Evolutionary conservation across 2,329 filamentous ascomycete genomes (phyloP).

Genomic region (Dryadomyces quercivorus): DNA sequence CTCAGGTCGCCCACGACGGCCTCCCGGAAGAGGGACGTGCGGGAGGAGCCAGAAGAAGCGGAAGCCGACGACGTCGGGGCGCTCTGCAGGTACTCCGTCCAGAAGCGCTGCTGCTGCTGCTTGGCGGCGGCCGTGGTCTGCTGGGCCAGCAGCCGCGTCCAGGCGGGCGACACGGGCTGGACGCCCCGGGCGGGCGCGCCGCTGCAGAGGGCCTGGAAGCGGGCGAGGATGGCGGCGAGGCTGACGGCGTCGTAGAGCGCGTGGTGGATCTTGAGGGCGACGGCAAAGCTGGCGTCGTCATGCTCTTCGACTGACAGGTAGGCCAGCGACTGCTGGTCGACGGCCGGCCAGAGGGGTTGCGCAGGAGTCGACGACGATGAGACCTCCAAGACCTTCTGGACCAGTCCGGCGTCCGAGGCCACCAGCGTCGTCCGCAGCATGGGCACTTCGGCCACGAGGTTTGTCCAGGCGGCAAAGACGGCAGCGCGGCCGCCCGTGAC

Average conservation of each 20-base stretch:
- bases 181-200: background rate
- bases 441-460: slow-evolving; percentile 39
- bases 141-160: slow-evolving; percentile 14
- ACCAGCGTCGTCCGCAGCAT: slow-evolving; percentile 50
- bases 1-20: slow-evolving; percentile 28
- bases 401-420: background rate
- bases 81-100: slow-evolving; percentile 26
- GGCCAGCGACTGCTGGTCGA: slow-evolving; percentile 1
- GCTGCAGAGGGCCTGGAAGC: slow-evolving; percentile 18
- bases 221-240: slow-evolving; percentile 48
- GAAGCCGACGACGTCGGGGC: background rate
- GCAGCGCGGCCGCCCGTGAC: slow-evolving; percentile 18
- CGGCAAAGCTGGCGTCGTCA: background rate
- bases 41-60: background rate
- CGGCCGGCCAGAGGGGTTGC: background rate
- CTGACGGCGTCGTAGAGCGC: slow-evolving; percentile 81
- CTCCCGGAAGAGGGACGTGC: slow-evolving; percentile 25
- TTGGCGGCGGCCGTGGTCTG: slow-evolving; percentile 7
- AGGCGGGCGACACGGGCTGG: slow-evolving; percentile 7
- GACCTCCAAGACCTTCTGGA: background rate
- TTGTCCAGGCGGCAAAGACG: slow-evolving; percentile 49
- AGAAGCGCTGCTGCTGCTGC: slow-evolving; percentile 21
- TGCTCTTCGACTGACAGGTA: background rate
- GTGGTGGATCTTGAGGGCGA: slow-evolving; percentile 62
- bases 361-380: background rate